Base-by-base conservation (phyloP, 2,329 filamentous ascomycete species). In the Talaromyces sp. region DNA sequence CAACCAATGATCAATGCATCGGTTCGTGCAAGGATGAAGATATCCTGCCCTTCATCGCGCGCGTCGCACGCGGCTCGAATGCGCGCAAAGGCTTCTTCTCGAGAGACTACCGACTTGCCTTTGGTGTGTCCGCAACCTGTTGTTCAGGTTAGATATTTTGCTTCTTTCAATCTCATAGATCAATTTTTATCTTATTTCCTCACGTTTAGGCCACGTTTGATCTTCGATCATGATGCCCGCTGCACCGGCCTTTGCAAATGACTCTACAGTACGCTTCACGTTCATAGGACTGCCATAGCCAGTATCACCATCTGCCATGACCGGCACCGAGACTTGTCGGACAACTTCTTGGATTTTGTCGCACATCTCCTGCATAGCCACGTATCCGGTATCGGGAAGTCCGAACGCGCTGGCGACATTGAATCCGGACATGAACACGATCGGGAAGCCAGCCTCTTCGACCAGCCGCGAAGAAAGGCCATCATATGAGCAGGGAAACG, bases 221-320 rank as follows among this genome's bases (percentile, higher is more conserved):
- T 83, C 81, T 68, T 84, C 81, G 59, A 83, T 75, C 65, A 83
- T 81, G 14, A 82, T 68, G 0, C 76, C 81, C 1, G 81, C 80
- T 19, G 83, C 77, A 26, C 81, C 80, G 2, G 79, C 73, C 53
- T 76, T 74, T 35, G 77, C 76, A 68, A 81, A 81, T 24, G 73
- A 70, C 29, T 62, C 60, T 35, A 59, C 58, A 9, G 60, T 62
- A 1, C 60, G 57, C 27, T 49, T 46, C 6, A 62, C 56, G 51
- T 59, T 62, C 56, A 62, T 56, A 2, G 57, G 56, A 26, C 57
- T 59, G 10, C 81, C 81, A 62, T 83, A 83, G 3, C 81, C 81
- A 0, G 80, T 82, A 64, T 84, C 81, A 69, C 80, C 80, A 56
- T 84, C 81, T 14, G 81, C 85, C 64, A 88, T 86, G 24, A 82